A percentile compares a stretch with the other conserved stretches of the same genome.
Evolutionary conservation across 2,329 filamentous ascomycete species (phyloP).

Genomic region (Rhexocercosporidium sp.): DNA sequence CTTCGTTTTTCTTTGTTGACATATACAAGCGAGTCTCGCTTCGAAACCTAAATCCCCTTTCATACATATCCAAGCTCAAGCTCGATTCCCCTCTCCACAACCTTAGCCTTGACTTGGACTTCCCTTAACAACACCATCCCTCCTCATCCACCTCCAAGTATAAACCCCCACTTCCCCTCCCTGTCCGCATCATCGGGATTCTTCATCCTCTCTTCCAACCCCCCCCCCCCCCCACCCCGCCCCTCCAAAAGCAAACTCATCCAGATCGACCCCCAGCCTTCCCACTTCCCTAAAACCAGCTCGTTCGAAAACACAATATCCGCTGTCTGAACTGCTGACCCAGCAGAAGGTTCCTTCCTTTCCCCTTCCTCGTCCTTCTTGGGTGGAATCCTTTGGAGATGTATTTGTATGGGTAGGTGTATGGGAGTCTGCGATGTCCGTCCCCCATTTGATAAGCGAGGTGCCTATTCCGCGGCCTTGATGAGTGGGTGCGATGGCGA

Average conservation of each 20-base stretch:
- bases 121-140: constrained; percentile 14
- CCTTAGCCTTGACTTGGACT: too few species aligned
- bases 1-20: neutral
- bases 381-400: too few species aligned
- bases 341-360: constrained; percentile 17
- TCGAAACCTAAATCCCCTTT: neutral
- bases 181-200: constrained; percentile 42
- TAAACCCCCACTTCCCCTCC: too few species aligned
- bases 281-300: constrained; percentile 36
- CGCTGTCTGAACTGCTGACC: constrained; percentile 17
- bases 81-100: neutral
- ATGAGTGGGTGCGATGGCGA: too few species aligned
- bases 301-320: constrained; percentile 19
- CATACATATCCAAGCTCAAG: neutral
- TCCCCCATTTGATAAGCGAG: too few species aligned
- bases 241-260: too few species aligned
- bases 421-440: too few species aligned
- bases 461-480: too few species aligned
- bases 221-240: constrained; percentile 44
- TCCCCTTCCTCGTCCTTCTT: constrained; percentile 13
- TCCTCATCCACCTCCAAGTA: constrained; percentile 43
- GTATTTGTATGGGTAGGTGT: too few species aligned
- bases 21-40: constrained; percentile 1
- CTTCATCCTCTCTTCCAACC: neutral
- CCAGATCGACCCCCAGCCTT: too few species aligned